These are phyloP conservation scores for Oryza punctata DNA, from an alignment of 176 grass and related monocot genomes.

Conservation along the genomic window DNA sequence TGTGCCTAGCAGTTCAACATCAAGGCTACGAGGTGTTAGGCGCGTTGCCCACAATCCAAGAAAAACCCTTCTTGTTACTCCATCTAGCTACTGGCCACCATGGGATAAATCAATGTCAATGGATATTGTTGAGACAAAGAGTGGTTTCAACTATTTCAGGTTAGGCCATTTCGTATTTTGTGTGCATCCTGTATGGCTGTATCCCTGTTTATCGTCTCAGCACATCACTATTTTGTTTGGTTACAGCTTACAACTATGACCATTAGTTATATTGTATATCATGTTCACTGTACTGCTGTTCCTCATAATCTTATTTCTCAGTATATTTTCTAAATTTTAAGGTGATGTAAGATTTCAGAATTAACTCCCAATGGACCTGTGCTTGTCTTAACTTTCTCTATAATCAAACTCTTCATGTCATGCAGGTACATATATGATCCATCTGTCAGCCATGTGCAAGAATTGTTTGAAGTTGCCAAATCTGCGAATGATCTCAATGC, in stretches of 20 bases:
- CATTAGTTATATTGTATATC: slow-evolving; percentile 6
- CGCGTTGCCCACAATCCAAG: slow-evolving; percentile 70
- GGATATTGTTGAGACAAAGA: slow-evolving; percentile 81
- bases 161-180: slow-evolving; percentile 31
- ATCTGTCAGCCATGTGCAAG: slow-evolving; percentile 67
- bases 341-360: slow-evolving; percentile 24
- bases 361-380: neutral
- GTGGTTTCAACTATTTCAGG: slow-evolving; percentile 88
- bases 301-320: neutral
- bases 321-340: slow-evolving; percentile 3
- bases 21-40: slow-evolving; percentile 65
- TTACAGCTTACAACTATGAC: neutral
- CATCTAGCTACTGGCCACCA: slow-evolving; percentile 70
- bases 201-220: slow-evolving; percentile 8
- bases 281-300: neutral
- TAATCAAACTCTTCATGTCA: slow-evolving; percentile 25
- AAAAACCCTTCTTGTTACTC: slow-evolving; percentile 81
- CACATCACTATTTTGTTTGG: slow-evolving; percentile 4
- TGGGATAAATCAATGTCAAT: slow-evolving; percentile 92
- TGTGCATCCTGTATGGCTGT: neutral
- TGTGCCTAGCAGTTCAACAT: slow-evolving; percentile 65
- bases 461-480: slow-evolving; percentile 91
- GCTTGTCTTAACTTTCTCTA: slow-evolving; percentile 1
- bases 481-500: slow-evolving; percentile 91
- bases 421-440: slow-evolving; percentile 70